These are phyloP conservation scores for Pseudisothecium myosuroides DNA, from an alignment of 225 moss, liverwort and hornwort species.

Conservation along the genomic window DNA sequence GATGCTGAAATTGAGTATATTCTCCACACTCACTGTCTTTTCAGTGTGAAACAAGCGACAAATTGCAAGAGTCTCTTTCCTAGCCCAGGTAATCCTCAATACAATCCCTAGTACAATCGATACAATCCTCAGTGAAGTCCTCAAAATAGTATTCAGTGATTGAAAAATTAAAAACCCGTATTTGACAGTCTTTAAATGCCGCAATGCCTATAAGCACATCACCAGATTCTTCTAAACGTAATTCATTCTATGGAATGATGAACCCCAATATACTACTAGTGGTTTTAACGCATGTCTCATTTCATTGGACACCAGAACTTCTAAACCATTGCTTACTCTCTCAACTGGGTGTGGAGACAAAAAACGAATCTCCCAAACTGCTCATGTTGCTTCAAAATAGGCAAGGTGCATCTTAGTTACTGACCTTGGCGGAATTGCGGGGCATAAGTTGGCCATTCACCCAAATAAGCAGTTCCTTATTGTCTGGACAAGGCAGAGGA, in stretches of 20 bases:
- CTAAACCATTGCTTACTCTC: not conserved
- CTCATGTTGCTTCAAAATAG: not conserved
- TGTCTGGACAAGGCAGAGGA: slow-evolving; percentile 52
- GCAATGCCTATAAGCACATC: not conserved
- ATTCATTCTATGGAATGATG: not conserved
- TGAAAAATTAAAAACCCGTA: not conserved
- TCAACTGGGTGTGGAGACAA: not conserved
- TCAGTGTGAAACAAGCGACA: not conserved
- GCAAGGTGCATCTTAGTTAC: not conserved
- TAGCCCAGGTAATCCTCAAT: not conserved
- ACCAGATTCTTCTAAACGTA: not conserved
- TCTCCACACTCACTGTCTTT: not conserved
- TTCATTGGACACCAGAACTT: not conserved
- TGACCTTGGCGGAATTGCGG: slow-evolving; percentile 66
- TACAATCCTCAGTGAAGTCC: not conserved
- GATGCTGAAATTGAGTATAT: not conserved
- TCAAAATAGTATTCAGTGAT: not conserved
- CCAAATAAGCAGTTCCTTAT: slow-evolving; percentile 62
- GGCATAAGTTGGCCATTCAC: slow-evolving; percentile 56
- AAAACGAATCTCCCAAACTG: not conserved
- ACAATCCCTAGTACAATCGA: not conserved
- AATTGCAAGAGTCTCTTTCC: not conserved
- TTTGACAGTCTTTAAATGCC: not conserved
- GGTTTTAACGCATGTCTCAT: not conserved
- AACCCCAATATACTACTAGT: not conserved